Evolutionary conservation across 2,329 filamentous ascomycete genomes (phyloP).

Genomic region (Neodidymelliopsis sp.): DNA sequence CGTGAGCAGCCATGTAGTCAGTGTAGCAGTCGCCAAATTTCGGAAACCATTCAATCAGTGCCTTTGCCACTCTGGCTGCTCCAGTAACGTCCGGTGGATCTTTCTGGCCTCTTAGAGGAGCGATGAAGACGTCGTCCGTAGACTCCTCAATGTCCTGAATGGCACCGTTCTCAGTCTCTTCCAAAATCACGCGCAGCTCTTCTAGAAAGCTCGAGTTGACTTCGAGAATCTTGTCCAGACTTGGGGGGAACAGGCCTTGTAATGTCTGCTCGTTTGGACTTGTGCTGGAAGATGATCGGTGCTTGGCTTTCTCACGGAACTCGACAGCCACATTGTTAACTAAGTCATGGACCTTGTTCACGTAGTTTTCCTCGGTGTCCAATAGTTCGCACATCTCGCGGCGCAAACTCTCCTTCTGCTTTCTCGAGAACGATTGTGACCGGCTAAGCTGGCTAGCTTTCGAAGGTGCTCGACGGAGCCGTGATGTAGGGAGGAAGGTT

Average conservation of each 20-base stretch:
- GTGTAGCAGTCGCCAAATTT: slow-evolving; percentile 90
- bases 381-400: slow-evolving; percentile 90
- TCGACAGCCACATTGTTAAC: slow-evolving; percentile 82
- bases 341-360: slow-evolving; percentile 83
- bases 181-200: slow-evolving; percentile 76
- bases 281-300: slow-evolving; percentile 64
- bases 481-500: slow-evolving; percentile 85
- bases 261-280: slow-evolving; percentile 77
- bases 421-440: slow-evolving; percentile 77
- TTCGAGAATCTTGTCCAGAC: slow-evolving; percentile 79
- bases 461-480: slow-evolving; percentile 83
- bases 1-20: slow-evolving; percentile 90
- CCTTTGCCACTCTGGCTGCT: slow-evolving; percentile 76
- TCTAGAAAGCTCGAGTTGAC: slow-evolving; percentile 83
- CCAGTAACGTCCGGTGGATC: slow-evolving; percentile 75
- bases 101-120: slow-evolving; percentile 43
- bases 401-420: slow-evolving; percentile 83
- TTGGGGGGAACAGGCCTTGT: slow-evolving; percentile 79
- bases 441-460: slow-evolving; percentile 82
- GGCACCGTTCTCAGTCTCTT: slow-evolving; percentile 83
- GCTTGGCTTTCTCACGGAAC: slow-evolving; percentile 74
- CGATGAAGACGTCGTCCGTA: slow-evolving; percentile 49
- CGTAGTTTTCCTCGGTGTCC: slow-evolving; percentile 93
- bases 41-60: slow-evolving; percentile 91
- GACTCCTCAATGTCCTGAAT: slow-evolving; percentile 74